Evolutionary conservation across 192 early-diverging fungal species (phyloP).

Genomic region (Coemansia sp.): DNA sequence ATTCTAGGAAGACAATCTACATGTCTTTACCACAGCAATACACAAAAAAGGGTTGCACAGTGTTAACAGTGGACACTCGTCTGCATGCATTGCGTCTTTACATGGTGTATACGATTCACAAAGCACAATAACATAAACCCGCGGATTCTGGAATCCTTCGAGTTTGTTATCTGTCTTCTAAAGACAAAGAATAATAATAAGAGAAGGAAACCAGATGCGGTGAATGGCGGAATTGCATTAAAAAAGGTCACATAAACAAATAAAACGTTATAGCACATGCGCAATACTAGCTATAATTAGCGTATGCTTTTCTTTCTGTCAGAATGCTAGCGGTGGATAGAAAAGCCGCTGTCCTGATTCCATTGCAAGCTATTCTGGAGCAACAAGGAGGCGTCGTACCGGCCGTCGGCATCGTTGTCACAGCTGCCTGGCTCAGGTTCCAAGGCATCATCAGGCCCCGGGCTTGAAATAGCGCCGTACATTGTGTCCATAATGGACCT

Average conservation of each 20-base stretch:
- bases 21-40: neutral
- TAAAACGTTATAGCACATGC: neutral
- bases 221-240: too few relatives aligned
- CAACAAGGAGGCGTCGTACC: neutral
- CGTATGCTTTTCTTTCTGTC: too few relatives aligned
- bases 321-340: neutral
- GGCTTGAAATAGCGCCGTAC: slow-evolving; percentile 12
- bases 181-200: too few relatives aligned
- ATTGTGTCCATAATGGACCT: slow-evolving; percentile 16
- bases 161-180: too few relatives aligned
- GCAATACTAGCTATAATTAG: neutral
- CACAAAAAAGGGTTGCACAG: neutral
- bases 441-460: neutral
- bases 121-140: too few relatives aligned
- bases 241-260: too few relatives aligned
- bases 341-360: slow-evolving; percentile 8
- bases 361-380: neutral
- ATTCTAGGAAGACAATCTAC: neutral
- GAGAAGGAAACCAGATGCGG: too few relatives aligned
- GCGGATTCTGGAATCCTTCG: too few relatives aligned
- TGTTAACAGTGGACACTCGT: too few relatives aligned
- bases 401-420: neutral
- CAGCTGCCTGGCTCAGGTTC: neutral
- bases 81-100: too few relatives aligned
- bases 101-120: too few relatives aligned